These are phyloP conservation scores for Leucocoprinus birnbaumii DNA, from an alignment of 768 basidiomycete genomes.

Conservation along the genomic window DNA sequence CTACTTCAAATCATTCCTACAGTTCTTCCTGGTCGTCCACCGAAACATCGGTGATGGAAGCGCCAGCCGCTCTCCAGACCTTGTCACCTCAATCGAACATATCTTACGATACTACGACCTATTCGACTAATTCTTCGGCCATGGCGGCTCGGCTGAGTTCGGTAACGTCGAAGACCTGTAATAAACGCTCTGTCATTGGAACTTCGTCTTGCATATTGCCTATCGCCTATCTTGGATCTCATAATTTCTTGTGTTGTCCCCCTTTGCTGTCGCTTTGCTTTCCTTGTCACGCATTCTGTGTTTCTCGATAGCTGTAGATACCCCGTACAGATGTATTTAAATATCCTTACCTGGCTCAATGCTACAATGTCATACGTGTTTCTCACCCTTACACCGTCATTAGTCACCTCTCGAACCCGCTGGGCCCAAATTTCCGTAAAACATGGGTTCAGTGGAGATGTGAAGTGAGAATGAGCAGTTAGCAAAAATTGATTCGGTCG, in stretches of 20 bases:
- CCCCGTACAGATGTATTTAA: neutral
- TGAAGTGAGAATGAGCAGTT: neutral
- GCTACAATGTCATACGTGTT: neutral
- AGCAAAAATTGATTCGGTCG: neutral
- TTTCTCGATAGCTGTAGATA: conserved; percentile 1
- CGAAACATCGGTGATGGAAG: conserved; percentile 26
- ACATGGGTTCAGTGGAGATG: neutral
- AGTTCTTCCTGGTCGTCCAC: conserved; percentile 37
- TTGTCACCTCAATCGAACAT: conserved; percentile 23
- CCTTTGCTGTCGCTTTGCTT: conserved; percentile 1
- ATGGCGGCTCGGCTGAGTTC: conserved; percentile 41
- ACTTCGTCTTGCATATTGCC: conserved; percentile 1
- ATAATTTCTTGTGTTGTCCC: too few species aligned
- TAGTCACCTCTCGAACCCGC: neutral
- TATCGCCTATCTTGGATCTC: conserved; percentile 7
- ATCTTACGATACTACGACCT: conserved; percentile 32
- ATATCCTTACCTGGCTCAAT: neutral
- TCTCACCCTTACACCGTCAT: neutral
- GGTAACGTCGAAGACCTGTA: conserved; percentile 33
- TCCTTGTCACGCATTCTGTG: neutral
- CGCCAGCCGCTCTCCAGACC: conserved; percentile 30
- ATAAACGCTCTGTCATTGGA: neutral
- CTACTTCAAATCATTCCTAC: conserved; percentile 29
- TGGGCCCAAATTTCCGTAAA: neutral
- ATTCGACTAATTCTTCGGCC: conserved; percentile 28